Conservation (phyloP, 1,139 yeast species). For the Eremothecium coryli region DNA sequence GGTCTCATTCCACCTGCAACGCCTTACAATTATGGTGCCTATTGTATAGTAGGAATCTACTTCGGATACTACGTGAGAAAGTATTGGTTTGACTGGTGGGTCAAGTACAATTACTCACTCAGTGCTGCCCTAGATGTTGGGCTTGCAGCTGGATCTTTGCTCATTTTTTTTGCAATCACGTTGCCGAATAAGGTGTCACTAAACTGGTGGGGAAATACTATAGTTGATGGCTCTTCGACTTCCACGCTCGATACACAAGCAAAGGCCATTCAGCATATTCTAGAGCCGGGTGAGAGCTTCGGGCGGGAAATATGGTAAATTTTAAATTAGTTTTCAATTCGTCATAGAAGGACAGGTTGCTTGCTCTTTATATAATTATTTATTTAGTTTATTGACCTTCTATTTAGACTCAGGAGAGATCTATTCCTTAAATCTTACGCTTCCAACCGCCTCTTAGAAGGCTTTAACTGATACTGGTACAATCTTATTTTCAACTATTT, state of each 20-base stretch:
- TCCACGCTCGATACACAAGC: neutral
- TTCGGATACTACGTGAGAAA: slow-evolving; percentile 45
- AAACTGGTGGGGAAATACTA: slow-evolving; percentile 54
- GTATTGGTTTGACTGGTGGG: slow-evolving; percentile 53
- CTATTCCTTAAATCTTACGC: too few relatives aligned
- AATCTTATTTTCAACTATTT: too few relatives aligned
- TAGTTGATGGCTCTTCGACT: too few relatives aligned
- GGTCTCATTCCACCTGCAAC: slow-evolving; percentile 48
- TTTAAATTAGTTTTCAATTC: too few relatives aligned
- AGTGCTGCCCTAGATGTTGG: slow-evolving; percentile 54
- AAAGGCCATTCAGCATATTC: neutral
- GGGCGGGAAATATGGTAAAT: neutral
- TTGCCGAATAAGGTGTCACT: slow-evolving; percentile 33
- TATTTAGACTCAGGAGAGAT: too few relatives aligned
- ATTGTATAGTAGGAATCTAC: slow-evolving; percentile 40
- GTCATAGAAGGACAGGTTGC: too few relatives aligned
- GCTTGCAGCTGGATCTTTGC: slow-evolving; percentile 42
- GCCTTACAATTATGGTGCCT: slow-evolving; percentile 42
- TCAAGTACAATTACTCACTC: slow-evolving; percentile 51
- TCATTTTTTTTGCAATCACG: slow-evolving; percentile 39
- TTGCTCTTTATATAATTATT: too few relatives aligned
- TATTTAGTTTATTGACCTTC: too few relatives aligned
- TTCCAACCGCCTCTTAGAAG: too few relatives aligned
- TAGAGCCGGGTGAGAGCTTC: neutral
- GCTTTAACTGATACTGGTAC: too few relatives aligned